Conservation (phyloP, 108 stramenopile genomes). For the Aurantiochytrium sp. region DNA sequence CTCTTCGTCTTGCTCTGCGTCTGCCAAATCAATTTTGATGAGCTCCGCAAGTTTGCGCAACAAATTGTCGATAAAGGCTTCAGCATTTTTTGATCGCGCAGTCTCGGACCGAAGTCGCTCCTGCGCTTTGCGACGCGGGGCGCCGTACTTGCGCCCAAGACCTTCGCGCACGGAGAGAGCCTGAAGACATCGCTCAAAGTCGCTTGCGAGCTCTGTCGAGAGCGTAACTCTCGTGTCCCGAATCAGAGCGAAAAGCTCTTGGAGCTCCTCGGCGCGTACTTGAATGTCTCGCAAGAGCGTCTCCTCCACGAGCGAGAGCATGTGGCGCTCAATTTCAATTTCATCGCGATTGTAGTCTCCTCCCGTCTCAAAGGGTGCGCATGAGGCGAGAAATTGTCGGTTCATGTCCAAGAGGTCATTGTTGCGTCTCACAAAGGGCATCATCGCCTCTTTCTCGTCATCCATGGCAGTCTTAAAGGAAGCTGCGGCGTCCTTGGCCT, state of each 20-base stretch:
- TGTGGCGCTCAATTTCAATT: constrained; percentile 19
- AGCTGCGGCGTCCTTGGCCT: constrained; percentile 37
- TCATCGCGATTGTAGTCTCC: constrained; percentile 45
- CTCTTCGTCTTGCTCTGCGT: neutral
- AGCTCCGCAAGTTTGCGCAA: constrained; percentile 26
- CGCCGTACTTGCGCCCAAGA: constrained; percentile 53
- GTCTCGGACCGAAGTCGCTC: constrained; percentile 43
- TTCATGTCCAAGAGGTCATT: constrained; percentile 25
- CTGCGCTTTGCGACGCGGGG: constrained; percentile 49
- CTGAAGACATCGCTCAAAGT: constrained; percentile 38
- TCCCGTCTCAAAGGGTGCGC: constrained; percentile 31
- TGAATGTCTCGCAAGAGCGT: constrained; percentile 18
- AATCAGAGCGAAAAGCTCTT: neutral
- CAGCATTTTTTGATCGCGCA: constrained; percentile 34
- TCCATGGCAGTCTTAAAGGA: constrained; percentile 28
- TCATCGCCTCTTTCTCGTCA: constrained; percentile 17
- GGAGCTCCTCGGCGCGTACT: constrained; percentile 27
- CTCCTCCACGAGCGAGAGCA: neutral
- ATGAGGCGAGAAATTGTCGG: constrained; percentile 18
- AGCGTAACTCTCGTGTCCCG: neutral
- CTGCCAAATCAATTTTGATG: neutral
- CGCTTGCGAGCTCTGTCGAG: constrained; percentile 21
- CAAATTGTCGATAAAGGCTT: constrained; percentile 32
- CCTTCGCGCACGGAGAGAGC: constrained; percentile 47
- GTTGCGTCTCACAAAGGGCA: constrained; percentile 22